Evolutionary conservation across 2,329 filamentous ascomycete genomes (phyloP), one percentile per base, ranked within the genome.

Genomic region (Phaeosphaeriaceae sp.): DNA sequence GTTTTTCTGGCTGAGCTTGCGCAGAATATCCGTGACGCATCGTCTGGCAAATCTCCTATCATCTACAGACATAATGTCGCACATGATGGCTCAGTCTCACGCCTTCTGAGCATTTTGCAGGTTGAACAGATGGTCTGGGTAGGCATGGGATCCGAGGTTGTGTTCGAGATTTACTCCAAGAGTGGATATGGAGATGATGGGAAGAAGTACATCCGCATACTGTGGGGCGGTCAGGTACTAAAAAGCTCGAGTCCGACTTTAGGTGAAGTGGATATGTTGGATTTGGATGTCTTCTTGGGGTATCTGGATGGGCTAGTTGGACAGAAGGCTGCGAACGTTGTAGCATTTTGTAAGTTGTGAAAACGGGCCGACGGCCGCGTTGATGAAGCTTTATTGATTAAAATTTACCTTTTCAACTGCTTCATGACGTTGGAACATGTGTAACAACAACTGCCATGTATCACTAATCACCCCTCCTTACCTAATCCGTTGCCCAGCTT

Each of bases 51-150:
- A 17, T 58, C 50, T 6, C 40, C 52, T 1, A 70, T 83, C 0
- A 74, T 77, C 9, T 93, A 91, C 66, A 74, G 85, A 35, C 90
- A 94, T 65, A 92, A 93, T 56, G 80, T 94, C 30, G 90, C 89
- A 2, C 90, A 95, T 62, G 90, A 94, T 61, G 90, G 90, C 2
- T 87, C 84, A 3, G 66, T 92, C 6, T 85, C 87, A 9, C 76
- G 84, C 2, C 63, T 93, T 6, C 75, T 94, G 17, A 83, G 83
- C 2, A 80, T 92, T 13, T 67, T 94, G 64, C 89, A 93, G 73
- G 64, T 88, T 1, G 86, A 90, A 17, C 70, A 78, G 43, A 93
- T 93, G 89, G 85, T 91, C 1, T 93, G 89, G 89, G 89, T 89
- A 0, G 89, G 89, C 0, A 92, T 93, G 89, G 89, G 89, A 0